Conservation (phyloP, 352 stramenopile genomes). For the Phytophthora hibernalis region DNA sequence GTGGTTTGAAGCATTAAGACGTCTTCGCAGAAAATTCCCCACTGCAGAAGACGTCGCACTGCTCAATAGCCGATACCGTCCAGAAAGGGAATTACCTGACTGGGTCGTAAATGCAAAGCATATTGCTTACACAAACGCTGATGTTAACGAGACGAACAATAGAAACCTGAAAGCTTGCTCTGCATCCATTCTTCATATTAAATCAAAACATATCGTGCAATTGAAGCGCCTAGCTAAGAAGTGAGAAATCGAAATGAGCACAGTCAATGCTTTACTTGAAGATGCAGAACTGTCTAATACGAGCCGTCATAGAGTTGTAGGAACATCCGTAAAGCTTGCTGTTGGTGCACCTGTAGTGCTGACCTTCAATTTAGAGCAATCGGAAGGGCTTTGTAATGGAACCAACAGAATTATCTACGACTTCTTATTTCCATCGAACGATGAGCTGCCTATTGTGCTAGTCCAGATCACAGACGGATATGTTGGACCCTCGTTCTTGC, state of each 20-base stretch:
- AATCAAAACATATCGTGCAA: neutral
- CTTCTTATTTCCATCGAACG: neutral
- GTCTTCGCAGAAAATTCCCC: neutral
- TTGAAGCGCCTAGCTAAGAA: neutral
- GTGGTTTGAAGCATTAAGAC: conserved; percentile 2
- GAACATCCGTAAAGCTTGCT: neutral
- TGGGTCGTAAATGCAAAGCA: neutral
- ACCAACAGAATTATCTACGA: neutral
- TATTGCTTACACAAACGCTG: conserved; percentile 2
- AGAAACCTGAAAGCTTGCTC: neutral
- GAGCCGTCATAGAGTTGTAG: neutral
- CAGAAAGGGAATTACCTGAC: neutral
- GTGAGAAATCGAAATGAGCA: neutral
- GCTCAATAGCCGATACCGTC: neutral
- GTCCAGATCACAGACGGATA: neutral
- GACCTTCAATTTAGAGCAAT: neutral
- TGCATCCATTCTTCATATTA: neutral
- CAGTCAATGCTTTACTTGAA: neutral
- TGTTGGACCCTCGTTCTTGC: neutral
- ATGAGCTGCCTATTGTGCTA: neutral
- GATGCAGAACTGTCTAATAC: neutral
- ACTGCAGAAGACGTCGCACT: neutral
- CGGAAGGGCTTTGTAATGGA: neutral
- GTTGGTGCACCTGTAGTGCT: neutral
- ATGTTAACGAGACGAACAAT: neutral